These are phyloP conservation scores for Lactifluus subvellereus DNA, from an alignment of 768 basidiomycete species.

Conservation along the genomic window DNA sequence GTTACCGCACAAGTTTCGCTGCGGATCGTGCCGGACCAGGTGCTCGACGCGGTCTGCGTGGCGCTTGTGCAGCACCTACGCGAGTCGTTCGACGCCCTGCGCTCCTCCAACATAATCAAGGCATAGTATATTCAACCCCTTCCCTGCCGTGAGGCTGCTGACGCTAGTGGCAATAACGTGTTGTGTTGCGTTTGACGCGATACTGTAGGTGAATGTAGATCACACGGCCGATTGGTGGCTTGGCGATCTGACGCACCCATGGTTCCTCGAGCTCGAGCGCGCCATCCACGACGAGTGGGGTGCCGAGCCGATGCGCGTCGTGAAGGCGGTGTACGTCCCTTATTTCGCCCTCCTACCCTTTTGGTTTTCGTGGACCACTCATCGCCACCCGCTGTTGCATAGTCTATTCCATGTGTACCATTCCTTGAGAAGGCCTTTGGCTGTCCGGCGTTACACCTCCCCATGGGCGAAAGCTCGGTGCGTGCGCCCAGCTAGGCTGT, in stretches of 20 bases:
- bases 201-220: slow-evolving; percentile 60
- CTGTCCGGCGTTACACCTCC: slow-evolving; percentile 87
- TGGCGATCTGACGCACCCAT: slow-evolving; percentile 75
- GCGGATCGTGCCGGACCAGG: slow-evolving; percentile 93
- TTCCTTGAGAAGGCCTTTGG: slow-evolving; percentile 88
- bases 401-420: slow-evolving; percentile 94
- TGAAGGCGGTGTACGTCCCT: slow-evolving; percentile 75
- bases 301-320: slow-evolving; percentile 79
- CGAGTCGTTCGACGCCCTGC: slow-evolving; percentile 49
- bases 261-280: slow-evolving; percentile 80
- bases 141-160: not conserved
- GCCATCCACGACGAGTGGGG: slow-evolving; percentile 88
- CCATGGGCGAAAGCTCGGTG: slow-evolving; percentile 88
- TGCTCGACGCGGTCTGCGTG: slow-evolving; percentile 59
- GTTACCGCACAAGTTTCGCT: slow-evolving; percentile 85
- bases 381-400: not conserved
- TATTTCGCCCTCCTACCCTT: not conserved
- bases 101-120: slow-evolving; percentile 66
- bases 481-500: slow-evolving; percentile 27
- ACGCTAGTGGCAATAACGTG: not conserved
- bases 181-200: not conserved
- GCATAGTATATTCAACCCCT: slow-evolving; percentile 47
- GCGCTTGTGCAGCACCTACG: slow-evolving; percentile 55
- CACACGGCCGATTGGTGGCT: slow-evolving; percentile 97
- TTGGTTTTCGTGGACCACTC: not conserved